Conservation (phyloP, 345 rosid species). For the Eutrema yunnanense region DNA sequence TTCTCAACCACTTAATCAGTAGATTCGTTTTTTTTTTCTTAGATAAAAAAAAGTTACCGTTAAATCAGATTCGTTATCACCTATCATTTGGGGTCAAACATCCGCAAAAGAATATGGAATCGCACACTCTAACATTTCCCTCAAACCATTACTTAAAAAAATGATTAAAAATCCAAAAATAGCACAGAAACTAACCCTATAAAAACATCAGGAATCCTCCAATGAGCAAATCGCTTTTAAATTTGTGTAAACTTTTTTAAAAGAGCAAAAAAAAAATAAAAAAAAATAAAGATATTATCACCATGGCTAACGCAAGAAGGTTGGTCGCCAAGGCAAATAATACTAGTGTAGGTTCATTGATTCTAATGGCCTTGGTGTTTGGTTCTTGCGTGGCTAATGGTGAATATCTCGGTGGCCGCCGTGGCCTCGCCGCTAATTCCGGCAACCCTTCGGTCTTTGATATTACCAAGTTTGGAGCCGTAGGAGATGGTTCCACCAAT, state of each 20-base stretch:
- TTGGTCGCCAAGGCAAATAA: conserved; percentile 16
- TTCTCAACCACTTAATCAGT: conserved; percentile 8
- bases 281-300: conserved; percentile 18
- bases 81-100: conserved; percentile 4
- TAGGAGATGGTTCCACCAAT: conserved; percentile 35
- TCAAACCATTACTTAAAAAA: not conserved
- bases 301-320: conserved; percentile 40
- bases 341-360: conserved; percentile 15
- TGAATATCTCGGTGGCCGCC: conserved; percentile 24
- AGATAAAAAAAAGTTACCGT: not conserved
- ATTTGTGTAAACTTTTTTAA: conserved; percentile 1
- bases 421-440: conserved; percentile 27
- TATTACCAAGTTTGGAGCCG: conserved; percentile 40
- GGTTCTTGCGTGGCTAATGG: conserved; percentile 39
- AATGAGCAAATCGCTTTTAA: conserved; percentile 13
- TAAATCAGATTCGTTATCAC: not conserved
- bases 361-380: conserved; percentile 28
- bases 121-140: conserved; percentile 2
- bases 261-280: not conserved
- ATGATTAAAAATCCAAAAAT: not conserved
- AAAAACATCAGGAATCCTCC: conserved; percentile 10
- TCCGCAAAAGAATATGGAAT: conserved; percentile 22
- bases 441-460: conserved; percentile 34
- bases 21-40: not conserved
- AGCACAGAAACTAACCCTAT: not conserved